Evolutionary conservation across 352 stramenopile species (phyloP), one percentile per base, ranked within the genome.

Genomic region (Blastocystis sp.): DNA sequence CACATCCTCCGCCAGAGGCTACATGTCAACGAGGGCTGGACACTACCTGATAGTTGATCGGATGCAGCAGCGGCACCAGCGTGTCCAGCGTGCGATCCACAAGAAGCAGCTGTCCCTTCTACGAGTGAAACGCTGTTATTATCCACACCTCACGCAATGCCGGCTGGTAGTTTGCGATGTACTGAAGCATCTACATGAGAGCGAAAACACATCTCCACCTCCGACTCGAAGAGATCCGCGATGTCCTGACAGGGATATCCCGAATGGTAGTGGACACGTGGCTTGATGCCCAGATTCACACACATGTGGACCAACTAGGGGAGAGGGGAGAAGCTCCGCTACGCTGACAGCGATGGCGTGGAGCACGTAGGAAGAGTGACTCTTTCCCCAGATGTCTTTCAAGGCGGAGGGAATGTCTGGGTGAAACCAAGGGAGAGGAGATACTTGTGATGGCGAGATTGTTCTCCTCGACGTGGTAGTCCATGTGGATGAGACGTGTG

Each of bases 241-340:
- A 73, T 73, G 4, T 24, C 32, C 6, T 73, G 21, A n/a, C 61
- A 73, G 18, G 61, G 61, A 51, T 73, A 73, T 24, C 38, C 29
- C 21, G 9, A 46, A 7, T 73, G 36, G 32, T 73, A 73, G 32
- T 73, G 61, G 18, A 73, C 18, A 40, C 11, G 61, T 21, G 61
- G 61, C 44, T 73, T 73, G 61, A 73, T 73, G 38, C 61, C 61
- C 61, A 73, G 27, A 14, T 46, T 49, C 32, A 73, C 61, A 40
- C 61, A 73, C n/a, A 73, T 73, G 29, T 73, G n/a, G 6, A 73
- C 61, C 32, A 73, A 9, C 61, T 73, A 29, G 2, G 3, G 11
- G n/a, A 48, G 2, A n/a, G n/a, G n/a, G n/a, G n/a, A n/a, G 18
- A 24, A 2, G 36, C n/a, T 14, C 21, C 18, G 14, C 61, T 73